Conservation (phyloP, 2,329 filamentous ascomycete species). For the Triangularia verruculosa region DNA sequence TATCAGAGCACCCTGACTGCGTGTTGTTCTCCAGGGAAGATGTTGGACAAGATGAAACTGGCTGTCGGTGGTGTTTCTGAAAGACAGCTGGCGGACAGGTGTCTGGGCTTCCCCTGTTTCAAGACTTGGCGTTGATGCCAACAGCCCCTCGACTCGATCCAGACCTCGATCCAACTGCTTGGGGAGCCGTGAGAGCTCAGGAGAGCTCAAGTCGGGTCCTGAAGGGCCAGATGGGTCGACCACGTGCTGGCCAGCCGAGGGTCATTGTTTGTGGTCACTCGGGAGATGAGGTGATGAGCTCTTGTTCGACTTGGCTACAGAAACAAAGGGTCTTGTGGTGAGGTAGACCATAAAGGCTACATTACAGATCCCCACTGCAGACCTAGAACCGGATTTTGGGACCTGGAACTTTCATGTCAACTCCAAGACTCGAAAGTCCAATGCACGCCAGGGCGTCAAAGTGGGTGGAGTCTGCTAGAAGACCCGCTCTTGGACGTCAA, state of each 20-base stretch:
- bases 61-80: neutral
- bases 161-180: neutral
- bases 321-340: neutral
- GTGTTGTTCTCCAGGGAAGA: neutral
- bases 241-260: neutral
- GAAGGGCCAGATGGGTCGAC: neutral
- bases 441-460: neutral
- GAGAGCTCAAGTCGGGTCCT: neutral
- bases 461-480: neutral
- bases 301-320: neutral
- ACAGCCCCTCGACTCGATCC: neutral
- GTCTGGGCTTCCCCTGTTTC: neutral
- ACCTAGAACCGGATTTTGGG: neutral
- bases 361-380: neutral
- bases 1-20: slow-evolving; percentile 2
- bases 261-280: neutral
- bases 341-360: neutral
- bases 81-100: neutral
- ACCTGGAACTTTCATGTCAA: neutral
- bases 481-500: slow-evolving; percentile 2
- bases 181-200: neutral
- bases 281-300: neutral
- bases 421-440: neutral
- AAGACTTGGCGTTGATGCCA: neutral
- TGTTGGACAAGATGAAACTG: slow-evolving; percentile 11